Conservation (phyloP, 495 filamentous ascomycete species). For the Talaromyces thailandensis region DNA sequence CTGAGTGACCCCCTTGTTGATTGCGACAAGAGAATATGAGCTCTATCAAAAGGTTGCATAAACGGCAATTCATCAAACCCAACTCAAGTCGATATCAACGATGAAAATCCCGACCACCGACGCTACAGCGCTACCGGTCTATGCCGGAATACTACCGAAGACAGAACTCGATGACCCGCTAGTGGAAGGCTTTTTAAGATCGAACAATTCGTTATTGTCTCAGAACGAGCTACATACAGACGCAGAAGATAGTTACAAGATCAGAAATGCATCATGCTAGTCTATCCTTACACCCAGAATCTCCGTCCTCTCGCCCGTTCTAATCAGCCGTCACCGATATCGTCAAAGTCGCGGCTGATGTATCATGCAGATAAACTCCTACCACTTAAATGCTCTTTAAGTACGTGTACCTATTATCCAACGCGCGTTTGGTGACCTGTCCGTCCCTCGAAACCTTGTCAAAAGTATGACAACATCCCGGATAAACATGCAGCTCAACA, state of each 20-base stretch:
- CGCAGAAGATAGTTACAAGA: neutral
- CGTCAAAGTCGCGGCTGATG: neutral
- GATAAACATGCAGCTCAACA: conserved; percentile 17
- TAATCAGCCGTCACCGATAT: neutral
- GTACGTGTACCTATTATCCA: neutral
- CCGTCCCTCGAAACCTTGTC: conserved; percentile 13
- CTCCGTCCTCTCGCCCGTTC: neutral
- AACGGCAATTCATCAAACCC: neutral
- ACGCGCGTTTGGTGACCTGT: neutral
- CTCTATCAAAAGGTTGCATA: neutral
- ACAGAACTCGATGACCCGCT: neutral
- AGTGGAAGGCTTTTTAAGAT: neutral
- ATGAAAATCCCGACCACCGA: neutral
- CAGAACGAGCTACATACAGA: neutral
- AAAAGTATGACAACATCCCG: conserved; percentile 16
- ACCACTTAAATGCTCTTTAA: neutral
- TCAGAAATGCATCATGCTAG: neutral
- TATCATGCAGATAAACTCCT: neutral
- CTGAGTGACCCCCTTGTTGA: neutral
- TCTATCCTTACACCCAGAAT: neutral
- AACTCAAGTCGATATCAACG: neutral
- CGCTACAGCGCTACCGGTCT: neutral
- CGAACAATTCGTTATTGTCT: neutral
- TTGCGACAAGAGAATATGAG: neutral
- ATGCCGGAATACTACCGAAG: neutral